Evolutionary conservation across 495 filamentous ascomycete genomes (phyloP), one percentile per base, ranked within the genome.

Genomic region (Hypoxylon cercidicola): DNA sequence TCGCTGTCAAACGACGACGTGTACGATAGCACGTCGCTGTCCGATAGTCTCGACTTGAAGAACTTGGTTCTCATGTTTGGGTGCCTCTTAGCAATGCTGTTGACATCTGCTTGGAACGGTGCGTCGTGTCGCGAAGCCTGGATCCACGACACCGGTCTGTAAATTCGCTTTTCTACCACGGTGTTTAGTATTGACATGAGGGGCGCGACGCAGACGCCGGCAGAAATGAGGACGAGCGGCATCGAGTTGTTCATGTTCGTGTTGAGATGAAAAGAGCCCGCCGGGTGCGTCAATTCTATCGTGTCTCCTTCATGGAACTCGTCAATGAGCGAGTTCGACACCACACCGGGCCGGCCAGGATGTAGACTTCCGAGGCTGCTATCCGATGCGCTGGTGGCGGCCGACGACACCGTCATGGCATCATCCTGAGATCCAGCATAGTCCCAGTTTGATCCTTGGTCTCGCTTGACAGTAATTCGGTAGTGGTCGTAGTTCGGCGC

Each of bases 251-350:
- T 60, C 60, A 75, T 72, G 1, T 55, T 30, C 5, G 75, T 67
- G 57, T 81, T 71, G 28, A 89, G 74, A 73, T 79, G 85, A 78
- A 92, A 92, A 72, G 91, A 88, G 39, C 90, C 90, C 60, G 76
- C 82, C 2, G 90, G 89, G 63, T 90, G 88, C 7, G 87, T 88
- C 13, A 92, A 74, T 69, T 88, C 79, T 19, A 92, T 69, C 25
- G 76, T 75, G 68, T 89, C 87, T 57, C 90, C 90, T 23, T 82
- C 83, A 9, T 79, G 70, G 72, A 82, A 82, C 21, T 76, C 66
- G 56, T 82, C 83, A 74, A 92, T 89, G 11, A 93, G 78, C 48
- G 89, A 71, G 66, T 91, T 91, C 20, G 88, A 91, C 13, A 93
- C 79, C 63, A 87, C 81, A 7, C 89, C 89, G 0, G 86, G 82